Percentiles rank a stretch among this genome's conserved stretches.
phyloP scores from a whole-genome alignment of 306 rosid species.

The Sphenostylis stenocarpa region DNA sequence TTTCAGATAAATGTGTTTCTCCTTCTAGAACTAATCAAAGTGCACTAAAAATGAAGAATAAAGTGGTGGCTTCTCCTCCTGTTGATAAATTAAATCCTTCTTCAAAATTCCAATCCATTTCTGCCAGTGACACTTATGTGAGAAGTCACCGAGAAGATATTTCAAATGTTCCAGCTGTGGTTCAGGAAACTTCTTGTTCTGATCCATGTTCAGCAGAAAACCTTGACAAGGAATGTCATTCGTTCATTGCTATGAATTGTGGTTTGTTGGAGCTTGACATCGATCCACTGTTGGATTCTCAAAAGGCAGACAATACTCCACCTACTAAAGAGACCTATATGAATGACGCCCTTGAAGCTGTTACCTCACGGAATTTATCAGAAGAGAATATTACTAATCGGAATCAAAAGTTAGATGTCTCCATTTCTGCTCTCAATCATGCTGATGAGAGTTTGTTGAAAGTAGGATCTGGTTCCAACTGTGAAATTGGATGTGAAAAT shows the following conservation, averaged over 20 bases:
- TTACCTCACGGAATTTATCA: constrained; percentile 39
- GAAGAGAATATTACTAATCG: constrained; percentile 30
- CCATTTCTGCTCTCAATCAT: constrained; percentile 36
- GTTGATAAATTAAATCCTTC: constrained; percentile 30
- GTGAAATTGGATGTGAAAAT: constrained; percentile 23
- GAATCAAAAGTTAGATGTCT: constrained; percentile 29
- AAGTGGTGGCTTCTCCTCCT: constrained; percentile 14
- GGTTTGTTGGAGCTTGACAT: background rate
- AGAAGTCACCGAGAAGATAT: constrained; percentile 27
- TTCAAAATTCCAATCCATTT: constrained; percentile 15
- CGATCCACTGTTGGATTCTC: background rate
- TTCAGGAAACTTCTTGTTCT: constrained; percentile 33
- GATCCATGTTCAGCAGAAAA: constrained; percentile 33
- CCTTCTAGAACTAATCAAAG: constrained; percentile 29
- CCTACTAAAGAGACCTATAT: constrained; percentile 35
- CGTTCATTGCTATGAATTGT: background rate
- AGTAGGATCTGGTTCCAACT: constrained; percentile 32
- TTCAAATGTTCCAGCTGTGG: constrained; percentile 28
- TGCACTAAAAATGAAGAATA: constrained; percentile 18
- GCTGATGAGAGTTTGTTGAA: constrained; percentile 37
- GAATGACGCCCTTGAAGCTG: constrained; percentile 40
- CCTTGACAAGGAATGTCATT: constrained; percentile 33
- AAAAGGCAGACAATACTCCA: constrained; percentile 8
- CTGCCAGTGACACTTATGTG: background rate
- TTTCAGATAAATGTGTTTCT: constrained; percentile 40